Base-by-base conservation (phyloP, 2,329 filamentous ascomycete genomes). In the Corynespora cassiicola region DNA sequence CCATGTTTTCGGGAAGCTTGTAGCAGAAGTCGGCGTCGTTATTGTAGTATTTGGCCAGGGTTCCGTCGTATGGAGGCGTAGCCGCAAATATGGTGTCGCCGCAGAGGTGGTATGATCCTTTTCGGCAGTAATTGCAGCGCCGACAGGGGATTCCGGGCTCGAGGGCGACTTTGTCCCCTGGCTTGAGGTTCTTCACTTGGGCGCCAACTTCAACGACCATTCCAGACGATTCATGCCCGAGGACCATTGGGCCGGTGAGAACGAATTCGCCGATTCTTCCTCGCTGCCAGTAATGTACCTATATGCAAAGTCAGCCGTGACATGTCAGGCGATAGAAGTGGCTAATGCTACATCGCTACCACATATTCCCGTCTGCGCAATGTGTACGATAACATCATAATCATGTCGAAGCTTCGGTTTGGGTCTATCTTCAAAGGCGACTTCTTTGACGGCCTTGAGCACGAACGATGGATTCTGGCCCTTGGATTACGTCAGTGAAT, bases 301-400 rank as follows among this genome's bases (percentile, higher is more conserved):
- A 14, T 7, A n/a, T n/a, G n/a, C n/a, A n/a, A n/a, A n/a, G n/a
- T n/a, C n/a, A n/a, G n/a, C n/a, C n/a, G n/a, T n/a, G n/a, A n/a
- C 11, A 19, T 6, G 29, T 7, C 16, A 17, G 20, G 19, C 12
- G 22, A 5, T 8, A 19, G 15, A 36, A 22, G 12, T 3, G 22
- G 37, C 6, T 14, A 28, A 36, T 24, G 3, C 10, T 36, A 46
- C 54, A 36, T 60, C 88, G 36, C 83, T 87, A 39, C 88, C 88
- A 72, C 88, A 92, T 70, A 92, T 90, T 52, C 88, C 88, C 2
- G 88, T 91, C 73, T 84, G 90, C 70, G 86, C 86, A 58, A 91
- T 76, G 58, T 86, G 84, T 45, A 92, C 82, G 56, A 90, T 78
- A 52, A 91, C 87, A 63, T 90, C 84, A 34, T 74, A 39, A 7